Evolutionary conservation across 768 basidiomycete genomes (phyloP), one percentile per base, ranked within the genome.

Genomic region (Collybia sp.): DNA sequence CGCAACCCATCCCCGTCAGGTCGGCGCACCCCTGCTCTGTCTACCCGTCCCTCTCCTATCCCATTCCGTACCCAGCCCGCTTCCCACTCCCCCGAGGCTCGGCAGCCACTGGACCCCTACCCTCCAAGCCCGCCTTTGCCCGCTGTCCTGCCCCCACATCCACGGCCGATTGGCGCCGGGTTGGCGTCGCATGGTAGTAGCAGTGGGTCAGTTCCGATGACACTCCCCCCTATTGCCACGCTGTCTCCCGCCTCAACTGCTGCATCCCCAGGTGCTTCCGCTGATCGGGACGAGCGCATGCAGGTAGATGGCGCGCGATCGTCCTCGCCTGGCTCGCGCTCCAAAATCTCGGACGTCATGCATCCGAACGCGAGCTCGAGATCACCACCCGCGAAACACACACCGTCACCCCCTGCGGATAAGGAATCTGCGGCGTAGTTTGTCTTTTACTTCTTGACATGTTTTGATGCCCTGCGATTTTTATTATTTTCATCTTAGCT

Each of bases 41-140:
- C 82, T 17, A 78, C 80, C 38, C 70, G 84, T 3, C 82, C 79
- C 0, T 87, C 85, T 15, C 85, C 86, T 2, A 79, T 78, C 39
- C 85, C 86, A 12, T 84, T 88, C 76, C 77, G 81, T 53, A 80
- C 77, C 2, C 86, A 87, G 56, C 80, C 82, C 8, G 65, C 77
- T 5, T 78, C 83, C 11, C 83, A 75, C 57, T 87, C 86, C 16
- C 84, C 83, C 15, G 85, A 88, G 58, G 70, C 74, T 11, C 79
- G 83, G 25, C 79, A 77, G 42, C 45, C 57, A 2, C 58, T 65
- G 43, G 78, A 79, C 33, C 60, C 64, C 3, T 79, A 75, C 47
- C 70, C 74, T 32, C 67, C 77, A 45, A 72, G 73, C 53, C 81
- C 86, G 0, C 61, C 80, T 18, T 65, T 85, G 11, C 75, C 82